Base-by-base conservation (phyloP, 2,329 filamentous ascomycete genomes). In the Dendrostoma leiphaemia region DNA sequence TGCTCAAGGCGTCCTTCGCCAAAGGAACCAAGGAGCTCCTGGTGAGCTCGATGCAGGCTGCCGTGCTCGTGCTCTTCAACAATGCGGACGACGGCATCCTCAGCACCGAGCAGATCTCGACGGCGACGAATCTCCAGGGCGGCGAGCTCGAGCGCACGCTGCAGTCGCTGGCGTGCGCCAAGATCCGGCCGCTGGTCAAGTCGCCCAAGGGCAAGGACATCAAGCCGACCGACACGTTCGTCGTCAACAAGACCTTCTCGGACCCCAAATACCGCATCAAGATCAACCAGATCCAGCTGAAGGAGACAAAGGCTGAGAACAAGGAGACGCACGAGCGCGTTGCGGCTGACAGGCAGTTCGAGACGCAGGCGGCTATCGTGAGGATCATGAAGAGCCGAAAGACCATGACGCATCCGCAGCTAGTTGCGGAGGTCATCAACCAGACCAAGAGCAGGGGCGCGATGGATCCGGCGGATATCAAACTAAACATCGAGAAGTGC, bases 251-350 rank as follows among this genome's bases (percentile, higher is more conserved):
- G 41, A 69, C 69, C 15, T 99, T 99, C 71, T 75, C 75, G 2
- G 88, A 97, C 66, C 81, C 86, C 19, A 96, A 94, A 71, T 89
- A 90, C 71, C 85, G 91, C 53, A 86, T 99, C 74, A 99, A 99
- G 77, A 97, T 99, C 77, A 99, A 97, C 74, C 93, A 97, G 72
- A 94, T 99, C 63, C 94, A 99, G 72, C 82, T 97, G 48, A 95
- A 94, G 73, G 94, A 99, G 74, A 97, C 94, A 1, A 89, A 89
- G 64, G 89, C 93, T 66, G 94, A 99, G 73, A 97, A 97, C 73
- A 89, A 91, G 71, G 90, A 89, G 63, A 97, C 92, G 1, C 91
- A 97, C 71, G 88, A 96, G 70, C 84, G 91, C 40, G 90, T 99
- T 4, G 87, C 86, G 0, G 88, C 89, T 49, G 94, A 99, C 67